Evolutionary conservation across 1,139 yeast species (phyloP), one percentile per base, ranked within the genome.

Genomic region (Geotrichum europaeum): DNA sequence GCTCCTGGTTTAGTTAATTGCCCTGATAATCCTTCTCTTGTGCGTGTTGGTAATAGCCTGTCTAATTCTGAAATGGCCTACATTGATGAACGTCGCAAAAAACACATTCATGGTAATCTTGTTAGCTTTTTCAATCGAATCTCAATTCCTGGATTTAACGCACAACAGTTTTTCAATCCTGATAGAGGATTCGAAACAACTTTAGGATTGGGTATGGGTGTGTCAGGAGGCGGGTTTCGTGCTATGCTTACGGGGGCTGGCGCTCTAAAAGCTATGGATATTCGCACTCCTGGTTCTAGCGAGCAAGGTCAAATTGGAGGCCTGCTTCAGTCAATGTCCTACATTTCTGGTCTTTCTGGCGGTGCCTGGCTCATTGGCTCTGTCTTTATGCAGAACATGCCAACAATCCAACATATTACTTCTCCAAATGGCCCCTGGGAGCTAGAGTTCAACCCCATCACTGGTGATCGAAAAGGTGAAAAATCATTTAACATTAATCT

Each of bases 361-460:
- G 96, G 96, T 58, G 84, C 85, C 63, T 90, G 97, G 97, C 78
- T 90, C 58, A 84, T 89, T 13, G 92, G 95, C 3, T 81, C 96
- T 12, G 73, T 90, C 56, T 88, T 85, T n/a, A 79, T 84, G 74
- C 90, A 91, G 73, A 88, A 89, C 72, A 90, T 86, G 83, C 85
- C 96, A 10, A 79, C 88, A 1, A 84, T 90, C n/a, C 82, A 84
- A 66, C 81, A 79, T 1, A 81, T 78, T 58, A 73, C 76, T 59
- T 75, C 77, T 18, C 76, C 79, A 60, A 76, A 78, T 56, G 75
- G 78, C 15, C 79, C 85, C 61, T 86, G 96, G 96, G 86, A 87
- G 70, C 78, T 89, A 64, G 78, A 79, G 40, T 76, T 84, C 9
- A 83, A 62, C 40, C 57, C 57, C 15, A 13, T 60, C 9, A 51